Conservation (phyloP, 2,329 filamentous ascomycete genomes). For the Pseudogymnoascus destructans region DNA sequence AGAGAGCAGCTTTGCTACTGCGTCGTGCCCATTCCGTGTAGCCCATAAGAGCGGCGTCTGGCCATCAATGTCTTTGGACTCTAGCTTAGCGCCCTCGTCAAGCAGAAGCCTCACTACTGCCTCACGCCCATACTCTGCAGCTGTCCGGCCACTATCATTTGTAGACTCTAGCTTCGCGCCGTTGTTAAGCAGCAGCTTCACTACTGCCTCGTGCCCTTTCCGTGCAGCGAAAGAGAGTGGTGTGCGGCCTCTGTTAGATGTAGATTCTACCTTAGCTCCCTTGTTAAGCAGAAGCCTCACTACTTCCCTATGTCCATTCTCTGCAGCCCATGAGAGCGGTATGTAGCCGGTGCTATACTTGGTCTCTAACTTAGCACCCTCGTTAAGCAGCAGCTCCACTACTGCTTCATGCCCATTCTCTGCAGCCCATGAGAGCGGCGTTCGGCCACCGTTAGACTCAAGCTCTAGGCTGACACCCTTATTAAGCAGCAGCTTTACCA, state of each 20-base stretch:
- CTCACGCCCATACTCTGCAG: slow-evolving; percentile 7
- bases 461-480: slow-evolving; percentile 10
- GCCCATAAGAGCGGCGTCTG: background rate
- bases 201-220: background rate
- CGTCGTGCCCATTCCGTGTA: slow-evolving; percentile 21
- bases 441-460: background rate
- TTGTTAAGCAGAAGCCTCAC: slow-evolving; percentile 7
- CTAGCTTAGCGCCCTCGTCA: background rate
- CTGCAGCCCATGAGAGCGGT: background rate
- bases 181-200: background rate
- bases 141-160: slow-evolving; percentile 8
- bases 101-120: slow-evolving; percentile 5
- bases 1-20: background rate
- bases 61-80: background rate
- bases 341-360: too few species aligned
- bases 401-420: slow-evolving; percentile 11
- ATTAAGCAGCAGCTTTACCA: slow-evolving; percentile 29
- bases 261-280: background rate
- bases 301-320: background rate
- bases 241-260: background rate
- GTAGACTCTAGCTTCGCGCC: slow-evolving; percentile 8
- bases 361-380: slow-evolving; percentile 13
- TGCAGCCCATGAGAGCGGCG: slow-evolving; percentile 12
- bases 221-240: background rate
- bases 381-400: slow-evolving; percentile 16